Percentiles rank a stretch among this genome's conserved stretches.
phyloP scores from a whole-genome alignment of 1,284 basidiomycete genomes.

The Stereum hirsutum region DNA sequence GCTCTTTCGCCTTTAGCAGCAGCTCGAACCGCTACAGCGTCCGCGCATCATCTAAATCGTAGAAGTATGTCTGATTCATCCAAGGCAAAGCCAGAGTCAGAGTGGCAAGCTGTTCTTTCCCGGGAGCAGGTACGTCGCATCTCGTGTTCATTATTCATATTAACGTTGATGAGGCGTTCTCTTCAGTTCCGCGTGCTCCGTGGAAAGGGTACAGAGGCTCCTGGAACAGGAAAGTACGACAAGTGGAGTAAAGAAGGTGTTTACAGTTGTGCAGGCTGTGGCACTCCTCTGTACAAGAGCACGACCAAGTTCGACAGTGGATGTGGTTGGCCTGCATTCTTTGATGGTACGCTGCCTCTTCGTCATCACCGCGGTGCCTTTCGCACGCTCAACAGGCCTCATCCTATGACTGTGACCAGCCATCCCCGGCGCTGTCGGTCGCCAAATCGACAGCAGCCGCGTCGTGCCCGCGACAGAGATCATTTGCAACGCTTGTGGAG shows the following conservation, averaged over 20 bases:
- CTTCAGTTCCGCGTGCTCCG: slow-evolving; percentile 78
- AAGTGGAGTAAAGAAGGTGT: slow-evolving; percentile 57
- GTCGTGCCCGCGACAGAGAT: slow-evolving; percentile 69
- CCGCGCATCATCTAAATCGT: too few species aligned
- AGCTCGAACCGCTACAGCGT: too few species aligned
- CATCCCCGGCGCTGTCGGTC: slow-evolving; percentile 82
- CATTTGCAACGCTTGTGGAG: slow-evolving; percentile 77
- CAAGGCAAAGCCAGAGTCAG: slow-evolving; percentile 59
- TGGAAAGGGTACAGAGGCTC: slow-evolving; percentile 78
- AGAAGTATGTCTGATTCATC: slow-evolving; percentile 8
- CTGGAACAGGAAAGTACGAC: slow-evolving; percentile 76
- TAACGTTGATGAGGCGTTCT: not conserved
- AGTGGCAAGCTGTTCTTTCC: slow-evolving; percentile 80
- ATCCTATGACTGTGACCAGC: slow-evolving; percentile 38
- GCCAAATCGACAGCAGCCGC: slow-evolving; percentile 50
- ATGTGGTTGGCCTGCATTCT: slow-evolving; percentile 98
- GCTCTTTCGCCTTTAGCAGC: too few species aligned
- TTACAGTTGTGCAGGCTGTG: slow-evolving; percentile 69
- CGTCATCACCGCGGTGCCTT: not conserved
- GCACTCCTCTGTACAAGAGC: slow-evolving; percentile 74
- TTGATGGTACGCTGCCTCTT: slow-evolving; percentile 50
- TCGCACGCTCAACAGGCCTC: not conserved
- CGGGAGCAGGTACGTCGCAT: slow-evolving; percentile 62
- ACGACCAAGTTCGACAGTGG: slow-evolving; percentile 89
- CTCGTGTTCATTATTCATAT: not conserved